phyloP scores from a whole-genome alignment of 805 yeast genomes.

The Yamadazyma sp. region DNA sequence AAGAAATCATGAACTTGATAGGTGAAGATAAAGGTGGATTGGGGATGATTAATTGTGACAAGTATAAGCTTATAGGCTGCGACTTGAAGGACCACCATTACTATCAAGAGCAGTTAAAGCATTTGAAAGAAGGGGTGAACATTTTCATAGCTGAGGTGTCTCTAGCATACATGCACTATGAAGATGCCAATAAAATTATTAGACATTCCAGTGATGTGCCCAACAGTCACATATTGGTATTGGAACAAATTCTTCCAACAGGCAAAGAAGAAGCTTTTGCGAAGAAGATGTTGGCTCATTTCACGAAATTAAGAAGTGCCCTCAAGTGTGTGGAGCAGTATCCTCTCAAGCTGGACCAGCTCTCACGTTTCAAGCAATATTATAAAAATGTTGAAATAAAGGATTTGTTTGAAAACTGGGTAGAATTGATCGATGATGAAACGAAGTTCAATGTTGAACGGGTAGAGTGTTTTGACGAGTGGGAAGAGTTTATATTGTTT shows the following conservation, averaged over 20 bases:
- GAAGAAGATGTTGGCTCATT: conserved; percentile 71
- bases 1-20: conserved; percentile 47
- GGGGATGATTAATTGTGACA: conserved; percentile 29
- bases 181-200: conserved; percentile 63
- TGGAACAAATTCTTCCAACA: conserved; percentile 72
- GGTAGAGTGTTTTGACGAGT: conserved; percentile 76
- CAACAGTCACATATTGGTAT: conserved; percentile 57
- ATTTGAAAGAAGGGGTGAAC: conserved; percentile 26
- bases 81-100: conserved; percentile 52
- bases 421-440: conserved; percentile 34
- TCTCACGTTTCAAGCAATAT: conserved; percentile 49
- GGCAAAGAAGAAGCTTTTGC: conserved; percentile 68
- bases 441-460: conserved; percentile 41
- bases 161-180: conserved; percentile 72
- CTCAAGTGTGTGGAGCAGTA: conserved; percentile 62
- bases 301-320: conserved; percentile 64
- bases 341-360: conserved; percentile 51
- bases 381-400: conserved; percentile 50
- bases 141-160: conserved; percentile 83
- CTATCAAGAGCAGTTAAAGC: conserved; percentile 32
- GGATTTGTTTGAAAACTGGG: conserved; percentile 63
- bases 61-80: conserved; percentile 64
- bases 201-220: conserved; percentile 41
- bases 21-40: conserved; percentile 28
- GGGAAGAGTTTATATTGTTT: conserved; percentile 76